phyloP scores from a whole-genome alignment of 306 rosid genomes.

The Abrus precatorius region DNA sequence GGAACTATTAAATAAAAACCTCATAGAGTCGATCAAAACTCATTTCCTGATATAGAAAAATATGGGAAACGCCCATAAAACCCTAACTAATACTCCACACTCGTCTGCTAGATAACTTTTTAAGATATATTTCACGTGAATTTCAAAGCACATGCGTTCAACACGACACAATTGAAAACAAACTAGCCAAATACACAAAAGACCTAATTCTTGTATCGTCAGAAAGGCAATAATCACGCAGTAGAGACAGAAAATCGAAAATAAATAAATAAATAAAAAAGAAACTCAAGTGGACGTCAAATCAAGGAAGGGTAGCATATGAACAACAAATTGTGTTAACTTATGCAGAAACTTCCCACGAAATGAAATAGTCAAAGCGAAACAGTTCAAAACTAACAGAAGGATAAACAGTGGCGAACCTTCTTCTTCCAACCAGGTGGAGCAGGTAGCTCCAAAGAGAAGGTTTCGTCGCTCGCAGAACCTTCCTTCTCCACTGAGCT shows the following conservation, averaged over 20 bases:
- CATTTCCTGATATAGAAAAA: constrained; percentile 19
- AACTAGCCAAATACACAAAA: constrained; percentile 2
- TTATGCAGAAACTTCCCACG: background rate
- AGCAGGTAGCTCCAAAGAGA: constrained; percentile 91
- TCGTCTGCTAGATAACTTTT: constrained; percentile 7
- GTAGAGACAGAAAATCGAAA: constrained; percentile 6
- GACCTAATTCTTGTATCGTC: constrained; percentile 56
- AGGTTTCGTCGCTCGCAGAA: constrained; percentile 61
- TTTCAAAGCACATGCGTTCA: constrained; percentile 29
- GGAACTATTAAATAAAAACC: constrained; percentile 1
- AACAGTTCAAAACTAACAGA: background rate
- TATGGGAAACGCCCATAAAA: constrained; percentile 2
- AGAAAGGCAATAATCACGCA: constrained; percentile 42
- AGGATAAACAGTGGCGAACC: constrained; percentile 53
- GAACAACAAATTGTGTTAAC: constrained; percentile 15
- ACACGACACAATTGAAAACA: constrained; percentile 36
- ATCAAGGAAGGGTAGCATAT: background rate
- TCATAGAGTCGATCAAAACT: constrained; percentile 13
- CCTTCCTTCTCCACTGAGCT: constrained; percentile 72
- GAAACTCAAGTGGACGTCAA: constrained; percentile 38
- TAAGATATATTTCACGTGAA: constrained; percentile 32
- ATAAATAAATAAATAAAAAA: constrained; percentile 23
- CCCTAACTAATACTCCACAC: constrained; percentile 34
- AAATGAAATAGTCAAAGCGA: constrained; percentile 37
- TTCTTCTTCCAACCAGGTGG: constrained; percentile 97